Percentiles rank a stretch among this genome's conserved stretches.
Conservation (phyloP, 2,329 filamentous ascomycete genomes). For the Ophiostoma angusticollis region DNA sequence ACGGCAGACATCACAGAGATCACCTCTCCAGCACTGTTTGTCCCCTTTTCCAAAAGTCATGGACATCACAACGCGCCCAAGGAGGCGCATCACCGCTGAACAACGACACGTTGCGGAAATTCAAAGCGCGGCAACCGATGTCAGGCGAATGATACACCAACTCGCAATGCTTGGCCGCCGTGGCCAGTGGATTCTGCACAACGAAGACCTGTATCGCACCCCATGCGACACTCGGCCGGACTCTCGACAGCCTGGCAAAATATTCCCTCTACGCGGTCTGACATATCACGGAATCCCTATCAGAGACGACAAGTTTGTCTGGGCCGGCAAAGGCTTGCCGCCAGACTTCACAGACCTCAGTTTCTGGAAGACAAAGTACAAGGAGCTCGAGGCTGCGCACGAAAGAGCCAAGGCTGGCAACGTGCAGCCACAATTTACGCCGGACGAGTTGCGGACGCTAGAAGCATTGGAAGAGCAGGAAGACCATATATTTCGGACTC, state of each 20-base stretch:
- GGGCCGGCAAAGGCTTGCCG: background rate
- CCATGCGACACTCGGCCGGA: conserved; percentile 1
- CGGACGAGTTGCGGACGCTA: background rate
- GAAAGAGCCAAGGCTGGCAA: background rate
- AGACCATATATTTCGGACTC: background rate
- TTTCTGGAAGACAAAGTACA: background rate
- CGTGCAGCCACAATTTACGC: conserved; percentile 3
- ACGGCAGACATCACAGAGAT: too few species aligned
- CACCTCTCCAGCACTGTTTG: too few species aligned
- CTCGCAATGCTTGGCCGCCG: too few species aligned
- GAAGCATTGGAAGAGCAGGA: conserved; percentile 1
- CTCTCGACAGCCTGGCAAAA: background rate
- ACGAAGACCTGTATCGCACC: conserved; percentile 1
- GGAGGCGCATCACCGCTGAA: too few species aligned
- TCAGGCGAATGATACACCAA: too few species aligned
- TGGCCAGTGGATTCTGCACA: conserved; percentile 6
- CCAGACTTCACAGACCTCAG: background rate
- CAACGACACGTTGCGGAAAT: too few species aligned
- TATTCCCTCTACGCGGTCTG: background rate
- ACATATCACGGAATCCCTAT: background rate
- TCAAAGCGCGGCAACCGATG: too few species aligned
- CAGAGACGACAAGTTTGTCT: background rate
- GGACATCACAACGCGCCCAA: too few species aligned
- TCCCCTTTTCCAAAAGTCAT: too few species aligned
- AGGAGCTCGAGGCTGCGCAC: background rate